Conservation (phyloP, 2,329 filamentous ascomycete genomes). For the Claviceps pazoutovae region DNA sequence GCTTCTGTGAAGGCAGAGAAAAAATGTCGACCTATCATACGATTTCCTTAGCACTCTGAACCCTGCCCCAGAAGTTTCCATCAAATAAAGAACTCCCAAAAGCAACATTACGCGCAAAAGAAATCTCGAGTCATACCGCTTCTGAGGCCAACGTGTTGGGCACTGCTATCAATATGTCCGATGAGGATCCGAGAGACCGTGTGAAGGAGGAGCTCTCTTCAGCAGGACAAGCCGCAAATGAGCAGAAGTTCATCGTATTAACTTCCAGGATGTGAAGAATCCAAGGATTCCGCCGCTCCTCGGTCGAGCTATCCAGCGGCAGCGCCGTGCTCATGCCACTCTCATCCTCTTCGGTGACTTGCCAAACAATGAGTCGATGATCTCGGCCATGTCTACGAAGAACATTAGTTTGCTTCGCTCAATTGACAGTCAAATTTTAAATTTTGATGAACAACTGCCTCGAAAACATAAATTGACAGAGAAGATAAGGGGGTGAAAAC, state of each 20-base stretch:
- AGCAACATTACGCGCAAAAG: too few species aligned
- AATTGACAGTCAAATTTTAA: too few species aligned
- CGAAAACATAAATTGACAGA: too few species aligned
- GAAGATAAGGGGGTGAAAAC: conserved; percentile 18
- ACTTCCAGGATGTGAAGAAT: conserved; percentile 72
- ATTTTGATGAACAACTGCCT: too few species aligned
- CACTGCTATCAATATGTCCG: conserved; percentile 56
- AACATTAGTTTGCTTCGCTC: background rate
- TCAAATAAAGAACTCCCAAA: too few species aligned
- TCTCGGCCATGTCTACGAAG: conserved; percentile 69
- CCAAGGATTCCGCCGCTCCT: conserved; percentile 55
- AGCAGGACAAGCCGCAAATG: conserved; percentile 51
- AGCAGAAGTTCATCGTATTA: conserved; percentile 91
- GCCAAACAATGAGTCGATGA: conserved; percentile 76
- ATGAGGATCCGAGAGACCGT: conserved; percentile 10
- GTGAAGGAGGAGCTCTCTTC: conserved; percentile 10
- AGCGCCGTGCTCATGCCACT: conserved; percentile 49
- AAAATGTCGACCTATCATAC: conserved; percentile 59
- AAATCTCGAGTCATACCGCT: conserved; percentile 32
- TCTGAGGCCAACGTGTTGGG: conserved; percentile 66
- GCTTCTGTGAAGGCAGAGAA: conserved; percentile 58
- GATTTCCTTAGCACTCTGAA: background rate
- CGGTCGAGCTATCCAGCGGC: conserved; percentile 49
- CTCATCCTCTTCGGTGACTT: conserved; percentile 48
- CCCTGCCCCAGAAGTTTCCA: too few species aligned